phyloP scores from a whole-genome alignment of 2,329 filamentous ascomycete genomes.

The Chrysoporthe puriensis region DNA sequence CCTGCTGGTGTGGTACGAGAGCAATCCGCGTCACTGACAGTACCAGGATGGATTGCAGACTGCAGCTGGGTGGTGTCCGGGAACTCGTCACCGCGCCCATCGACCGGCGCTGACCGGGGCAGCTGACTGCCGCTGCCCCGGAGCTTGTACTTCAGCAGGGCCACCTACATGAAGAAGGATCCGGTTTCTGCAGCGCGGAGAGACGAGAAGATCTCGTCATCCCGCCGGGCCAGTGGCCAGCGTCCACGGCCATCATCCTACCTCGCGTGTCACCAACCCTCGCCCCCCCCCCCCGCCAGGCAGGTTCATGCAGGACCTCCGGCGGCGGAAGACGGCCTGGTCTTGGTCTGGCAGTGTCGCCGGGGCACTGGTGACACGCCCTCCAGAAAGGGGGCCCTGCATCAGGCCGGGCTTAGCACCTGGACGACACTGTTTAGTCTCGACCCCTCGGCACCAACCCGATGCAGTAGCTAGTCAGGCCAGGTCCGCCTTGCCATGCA shows the following conservation, averaged over 20 bases:
- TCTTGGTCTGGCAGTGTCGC: not conserved
- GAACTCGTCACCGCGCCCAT: slow-evolving; percentile 1
- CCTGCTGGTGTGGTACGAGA: not conserved
- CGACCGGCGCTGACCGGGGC: too few species aligned
- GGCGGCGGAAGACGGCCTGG: not conserved
- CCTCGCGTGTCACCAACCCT: slow-evolving; percentile 1
- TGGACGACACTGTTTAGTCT: not conserved
- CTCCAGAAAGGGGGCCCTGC: not conserved
- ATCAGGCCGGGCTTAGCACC: not conserved
- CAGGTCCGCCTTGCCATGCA: not conserved
- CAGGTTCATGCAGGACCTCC: not conserved
- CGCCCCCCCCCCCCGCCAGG: not conserved
- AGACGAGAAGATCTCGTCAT: not conserved
- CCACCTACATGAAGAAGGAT: not conserved
- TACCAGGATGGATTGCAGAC: not conserved
- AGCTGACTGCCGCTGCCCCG: not conserved
- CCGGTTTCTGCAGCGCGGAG: not conserved
- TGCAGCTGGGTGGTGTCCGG: not conserved
- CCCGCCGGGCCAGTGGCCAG: not conserved
- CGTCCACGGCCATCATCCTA: not conserved
- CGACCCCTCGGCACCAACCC: not conserved
- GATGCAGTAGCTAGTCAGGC: not conserved
- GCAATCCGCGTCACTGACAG: not conserved
- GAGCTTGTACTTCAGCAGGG: not conserved
- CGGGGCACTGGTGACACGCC: too few species aligned